Conservation (phyloP, 805 yeast species). For the Alloascoidea hylecoeti region DNA sequence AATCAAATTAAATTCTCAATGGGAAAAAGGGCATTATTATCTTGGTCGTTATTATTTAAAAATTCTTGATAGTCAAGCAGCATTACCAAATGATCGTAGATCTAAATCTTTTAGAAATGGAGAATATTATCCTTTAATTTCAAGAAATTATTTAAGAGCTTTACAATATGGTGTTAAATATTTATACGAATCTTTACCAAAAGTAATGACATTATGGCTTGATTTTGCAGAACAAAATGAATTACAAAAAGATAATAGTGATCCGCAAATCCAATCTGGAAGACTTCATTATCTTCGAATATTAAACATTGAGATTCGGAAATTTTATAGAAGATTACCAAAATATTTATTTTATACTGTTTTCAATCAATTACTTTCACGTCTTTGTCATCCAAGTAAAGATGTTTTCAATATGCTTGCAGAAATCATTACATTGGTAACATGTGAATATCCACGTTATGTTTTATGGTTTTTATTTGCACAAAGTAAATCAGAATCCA, state of each 20-base stretch:
- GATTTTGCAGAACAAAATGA: constrained; percentile 38
- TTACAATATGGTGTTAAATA: constrained; percentile 48
- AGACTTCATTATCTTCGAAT: constrained; percentile 7
- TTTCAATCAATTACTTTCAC: constrained; percentile 71
- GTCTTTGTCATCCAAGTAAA: constrained; percentile 51
- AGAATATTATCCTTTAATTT: constrained; percentile 36
- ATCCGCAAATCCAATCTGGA: constrained; percentile 8
- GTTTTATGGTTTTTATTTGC: constrained; percentile 78
- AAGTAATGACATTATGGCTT: constrained; percentile 75
- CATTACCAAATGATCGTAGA: constrained; percentile 16
- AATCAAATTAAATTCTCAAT: constrained; percentile 33
- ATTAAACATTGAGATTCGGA: constrained; percentile 14
- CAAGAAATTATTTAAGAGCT: constrained; percentile 42
- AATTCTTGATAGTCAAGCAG: constrained; percentile 52
- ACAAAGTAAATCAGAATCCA: constrained; percentile 43
- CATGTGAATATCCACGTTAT: constrained; percentile 61
- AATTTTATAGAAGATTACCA: constrained; percentile 31
- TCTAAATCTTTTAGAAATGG: constrained; percentile 20
- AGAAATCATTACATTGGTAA: constrained; percentile 41
- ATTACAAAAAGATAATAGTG: constrained; percentile 3
- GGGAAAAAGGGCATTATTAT: constrained; percentile 74
- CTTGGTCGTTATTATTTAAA: constrained; percentile 72
- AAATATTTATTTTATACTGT: constrained; percentile 66
- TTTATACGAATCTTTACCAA: constrained; percentile 77
- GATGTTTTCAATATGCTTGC: constrained; percentile 41